Evolutionary conservation across 176 grass and related monocot genomes (phyloP).

Genomic region (Poa annua): DNA sequence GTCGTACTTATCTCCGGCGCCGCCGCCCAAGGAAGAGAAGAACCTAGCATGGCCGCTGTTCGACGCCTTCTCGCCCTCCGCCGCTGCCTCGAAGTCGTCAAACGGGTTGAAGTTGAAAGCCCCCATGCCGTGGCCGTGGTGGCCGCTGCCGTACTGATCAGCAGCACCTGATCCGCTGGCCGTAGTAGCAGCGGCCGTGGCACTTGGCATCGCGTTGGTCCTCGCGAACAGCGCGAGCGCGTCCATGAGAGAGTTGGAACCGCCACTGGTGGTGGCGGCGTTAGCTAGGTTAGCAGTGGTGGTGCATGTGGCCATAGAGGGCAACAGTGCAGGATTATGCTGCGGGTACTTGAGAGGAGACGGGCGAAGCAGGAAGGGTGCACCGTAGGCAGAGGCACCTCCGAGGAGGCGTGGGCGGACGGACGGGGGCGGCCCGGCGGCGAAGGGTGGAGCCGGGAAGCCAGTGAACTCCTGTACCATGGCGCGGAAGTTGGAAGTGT

Average conservation of each 20-base stretch:
- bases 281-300: conserved; percentile 27
- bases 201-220: conserved; percentile 39
- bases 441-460: conserved; percentile 80
- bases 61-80: conserved; percentile 38
- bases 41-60: conserved; percentile 41
- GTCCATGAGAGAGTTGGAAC: conserved; percentile 43
- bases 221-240: conserved; percentile 57
- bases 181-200: not conserved
- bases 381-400: conserved; percentile 11
- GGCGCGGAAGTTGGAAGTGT: conserved; percentile 96
- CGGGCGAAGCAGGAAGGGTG: conserved; percentile 45
- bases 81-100: conserved; percentile 46
- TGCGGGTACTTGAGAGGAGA: conserved; percentile 54
- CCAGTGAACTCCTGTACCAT: conserved; percentile 99
- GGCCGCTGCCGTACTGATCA: conserved; percentile 19
- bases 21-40: conserved; percentile 48
- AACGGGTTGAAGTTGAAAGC: conserved; percentile 70
- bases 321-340: conserved; percentile 16
- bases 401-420: conserved; percentile 57
- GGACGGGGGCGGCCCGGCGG: conserved; percentile 45
- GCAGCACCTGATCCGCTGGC: conserved; percentile 21
- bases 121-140: conserved; percentile 36
- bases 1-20: conserved; percentile 47
- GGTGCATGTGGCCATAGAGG: conserved; percentile 37
- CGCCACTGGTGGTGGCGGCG: not conserved